phyloP scores from a whole-genome alignment of 1,284 basidiomycete genomes.

The Mycena sp. region DNA sequence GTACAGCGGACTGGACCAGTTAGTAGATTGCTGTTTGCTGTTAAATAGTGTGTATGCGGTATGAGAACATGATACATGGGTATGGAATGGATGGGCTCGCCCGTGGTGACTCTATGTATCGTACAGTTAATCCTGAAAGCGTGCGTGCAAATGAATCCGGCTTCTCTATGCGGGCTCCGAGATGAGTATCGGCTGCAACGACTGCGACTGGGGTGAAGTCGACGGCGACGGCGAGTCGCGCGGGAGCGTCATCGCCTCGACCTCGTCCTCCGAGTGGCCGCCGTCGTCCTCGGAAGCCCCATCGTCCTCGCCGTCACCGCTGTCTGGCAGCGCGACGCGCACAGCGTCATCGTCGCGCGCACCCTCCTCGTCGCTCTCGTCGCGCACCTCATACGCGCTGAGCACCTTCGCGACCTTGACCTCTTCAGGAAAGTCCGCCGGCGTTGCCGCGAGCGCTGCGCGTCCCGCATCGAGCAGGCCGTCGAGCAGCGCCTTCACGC shows the following conservation, averaged over 20 bases:
- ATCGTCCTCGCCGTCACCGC: conserved; percentile 31
- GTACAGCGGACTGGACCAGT: conserved; percentile 32
- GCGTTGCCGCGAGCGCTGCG: conserved; percentile 66
- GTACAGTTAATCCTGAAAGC: conserved; percentile 4
- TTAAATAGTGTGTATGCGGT: conserved; percentile 23
- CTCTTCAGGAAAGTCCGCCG: conserved; percentile 58
- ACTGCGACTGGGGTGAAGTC: conserved; percentile 8
- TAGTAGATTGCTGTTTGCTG: conserved; percentile 20
- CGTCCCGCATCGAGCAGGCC: conserved; percentile 67
- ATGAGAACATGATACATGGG: conserved; percentile 22
- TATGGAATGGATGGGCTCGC: conserved; percentile 7
- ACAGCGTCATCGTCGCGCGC: background rate
- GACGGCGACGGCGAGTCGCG: conserved; percentile 25
- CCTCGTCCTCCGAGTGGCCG: conserved; percentile 51
- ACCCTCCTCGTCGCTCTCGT: conserved; percentile 38
- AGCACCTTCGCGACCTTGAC: conserved; percentile 71
- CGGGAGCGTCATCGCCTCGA: conserved; percentile 47
- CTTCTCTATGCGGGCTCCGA: background rate
- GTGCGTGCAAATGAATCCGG: background rate
- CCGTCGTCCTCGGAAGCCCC: conserved; percentile 21
- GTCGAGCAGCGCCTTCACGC: conserved; percentile 70
- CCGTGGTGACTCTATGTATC: conserved; percentile 10
- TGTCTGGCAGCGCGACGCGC: conserved; percentile 34
- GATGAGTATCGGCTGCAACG: background rate
- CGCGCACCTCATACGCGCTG: conserved; percentile 68